Conservation (phyloP, 2,329 filamentous ascomycete genomes). For the Aureobasidium subglaciale region DNA sequence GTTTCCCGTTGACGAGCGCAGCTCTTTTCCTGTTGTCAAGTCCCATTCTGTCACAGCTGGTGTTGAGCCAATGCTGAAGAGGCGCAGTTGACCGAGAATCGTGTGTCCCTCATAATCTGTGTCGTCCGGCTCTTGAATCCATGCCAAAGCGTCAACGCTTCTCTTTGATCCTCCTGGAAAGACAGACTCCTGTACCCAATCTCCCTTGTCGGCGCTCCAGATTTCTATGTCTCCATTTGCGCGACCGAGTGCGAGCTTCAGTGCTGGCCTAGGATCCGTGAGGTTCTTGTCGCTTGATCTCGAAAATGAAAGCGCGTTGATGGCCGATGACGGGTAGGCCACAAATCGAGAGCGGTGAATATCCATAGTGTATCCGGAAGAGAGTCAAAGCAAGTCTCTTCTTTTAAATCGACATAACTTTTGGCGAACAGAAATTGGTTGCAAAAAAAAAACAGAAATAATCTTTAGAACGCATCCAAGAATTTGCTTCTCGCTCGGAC, state of each 20-base stretch:
- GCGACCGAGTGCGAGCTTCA: conserved; percentile 80
- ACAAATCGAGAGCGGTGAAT: conserved; percentile 97
- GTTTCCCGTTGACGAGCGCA: conserved; percentile 80
- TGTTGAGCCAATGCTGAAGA: conserved; percentile 96
- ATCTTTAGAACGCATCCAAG: background rate
- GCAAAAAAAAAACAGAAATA: conserved; percentile 1
- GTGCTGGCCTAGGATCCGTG: conserved; percentile 45
- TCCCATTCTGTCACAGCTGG: conserved; percentile 94
- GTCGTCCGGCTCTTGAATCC: conserved; percentile 80
- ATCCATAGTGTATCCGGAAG: conserved; percentile 58
- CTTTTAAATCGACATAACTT: background rate
- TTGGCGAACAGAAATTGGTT: background rate
- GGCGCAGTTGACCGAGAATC: conserved; percentile 64
- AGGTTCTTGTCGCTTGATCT: conserved; percentile 50
- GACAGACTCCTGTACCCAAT: conserved; percentile 85
- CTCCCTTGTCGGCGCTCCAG: conserved; percentile 79
- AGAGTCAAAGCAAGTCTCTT: background rate
- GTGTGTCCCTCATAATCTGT: conserved; percentile 55
- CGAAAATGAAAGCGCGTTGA: conserved; percentile 92
- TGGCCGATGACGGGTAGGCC: conserved; percentile 80
- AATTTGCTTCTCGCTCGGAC: conserved; percentile 10
- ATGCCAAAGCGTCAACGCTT: conserved; percentile 83
- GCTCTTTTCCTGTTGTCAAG: conserved; percentile 67
- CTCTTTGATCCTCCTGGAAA: conserved; percentile 77
- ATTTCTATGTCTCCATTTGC: conserved; percentile 96